Evolutionary conservation across 441 rosid species (phyloP).

Genomic region (Mallotus japonicus): DNA sequence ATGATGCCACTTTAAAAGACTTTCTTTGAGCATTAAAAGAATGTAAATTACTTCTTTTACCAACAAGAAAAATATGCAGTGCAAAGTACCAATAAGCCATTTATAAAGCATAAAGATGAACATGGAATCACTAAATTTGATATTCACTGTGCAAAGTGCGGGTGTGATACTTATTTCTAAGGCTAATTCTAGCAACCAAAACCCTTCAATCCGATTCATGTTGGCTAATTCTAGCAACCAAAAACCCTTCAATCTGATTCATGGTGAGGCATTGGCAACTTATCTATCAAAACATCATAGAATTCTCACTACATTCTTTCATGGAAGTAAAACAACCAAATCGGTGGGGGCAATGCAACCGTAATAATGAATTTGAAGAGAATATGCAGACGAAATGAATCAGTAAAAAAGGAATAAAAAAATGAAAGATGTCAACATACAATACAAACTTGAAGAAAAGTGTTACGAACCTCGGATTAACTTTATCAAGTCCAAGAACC

Average conservation of each 20-base stretch:
- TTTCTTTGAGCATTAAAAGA: background rate
- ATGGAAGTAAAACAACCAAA: background rate
- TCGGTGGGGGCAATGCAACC: background rate
- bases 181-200: background rate
- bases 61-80: background rate
- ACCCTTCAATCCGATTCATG: background rate
- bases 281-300: background rate
- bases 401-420: background rate
- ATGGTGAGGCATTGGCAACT: background rate
- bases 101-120: too few relatives aligned
- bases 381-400: background rate
- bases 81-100: too few relatives aligned
- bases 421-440: background rate
- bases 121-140: background rate
- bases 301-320: background rate
- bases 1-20: background rate
- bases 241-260: background rate
- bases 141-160: too few relatives aligned
- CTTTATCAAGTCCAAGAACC: conserved; percentile 90
- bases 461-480: conserved; percentile 72
- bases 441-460: conserved; percentile 1
- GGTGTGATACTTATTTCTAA: background rate
- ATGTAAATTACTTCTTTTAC: background rate
- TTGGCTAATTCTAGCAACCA: background rate
- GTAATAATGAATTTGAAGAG: background rate